Conservation (phyloP, 2,329 filamentous ascomycete genomes). For the Sclerotiophoma versabilis region DNA sequence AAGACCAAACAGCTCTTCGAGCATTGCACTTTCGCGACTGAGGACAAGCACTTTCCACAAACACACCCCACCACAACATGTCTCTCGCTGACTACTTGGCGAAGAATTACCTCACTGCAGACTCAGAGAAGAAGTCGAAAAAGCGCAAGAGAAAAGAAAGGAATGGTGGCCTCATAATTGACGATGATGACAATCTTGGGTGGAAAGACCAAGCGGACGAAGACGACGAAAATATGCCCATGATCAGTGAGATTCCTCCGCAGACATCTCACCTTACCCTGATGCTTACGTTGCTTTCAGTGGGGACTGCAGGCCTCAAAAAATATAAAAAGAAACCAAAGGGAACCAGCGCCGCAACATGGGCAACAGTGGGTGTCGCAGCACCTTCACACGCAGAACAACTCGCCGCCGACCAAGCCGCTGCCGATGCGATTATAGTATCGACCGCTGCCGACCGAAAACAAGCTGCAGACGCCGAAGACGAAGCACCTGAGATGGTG, state of each 20-base stretch:
- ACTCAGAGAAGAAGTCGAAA: slow-evolving; percentile 60
- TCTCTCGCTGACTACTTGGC: slow-evolving; percentile 85
- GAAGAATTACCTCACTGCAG: slow-evolving; percentile 83
- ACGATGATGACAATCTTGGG: slow-evolving; percentile 62
- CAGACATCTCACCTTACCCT: not conserved
- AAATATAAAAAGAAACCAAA: slow-evolving; percentile 69
- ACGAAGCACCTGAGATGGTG: slow-evolving; percentile 50
- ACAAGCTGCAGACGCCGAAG: slow-evolving; percentile 56
- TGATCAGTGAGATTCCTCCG: slow-evolving; percentile 42
- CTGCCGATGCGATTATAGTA: slow-evolving; percentile 80
- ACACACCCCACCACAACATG: slow-evolving; percentile 51
- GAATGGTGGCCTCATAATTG: slow-evolving; percentile 53
- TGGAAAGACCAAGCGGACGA: slow-evolving; percentile 60
- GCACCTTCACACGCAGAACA: slow-evolving; percentile 61
- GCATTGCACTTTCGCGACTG: slow-evolving; percentile 7
- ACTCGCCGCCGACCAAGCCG: slow-evolving; percentile 73
- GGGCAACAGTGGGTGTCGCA: slow-evolving; percentile 73
- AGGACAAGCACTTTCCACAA: slow-evolving; percentile 3
- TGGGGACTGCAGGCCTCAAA: slow-evolving; percentile 40
- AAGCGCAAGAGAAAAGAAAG: slow-evolving; percentile 59
- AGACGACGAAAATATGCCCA: slow-evolving; percentile 63
- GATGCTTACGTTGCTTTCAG: slow-evolving; percentile 38
- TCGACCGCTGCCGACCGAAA: slow-evolving; percentile 71
- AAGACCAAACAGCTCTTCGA: slow-evolving; percentile 3
- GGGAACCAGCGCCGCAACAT: slow-evolving; percentile 49